Evolutionary conservation across 2,329 filamentous ascomycete species (phyloP).

Genomic region (Diplodia corticola): DNA sequence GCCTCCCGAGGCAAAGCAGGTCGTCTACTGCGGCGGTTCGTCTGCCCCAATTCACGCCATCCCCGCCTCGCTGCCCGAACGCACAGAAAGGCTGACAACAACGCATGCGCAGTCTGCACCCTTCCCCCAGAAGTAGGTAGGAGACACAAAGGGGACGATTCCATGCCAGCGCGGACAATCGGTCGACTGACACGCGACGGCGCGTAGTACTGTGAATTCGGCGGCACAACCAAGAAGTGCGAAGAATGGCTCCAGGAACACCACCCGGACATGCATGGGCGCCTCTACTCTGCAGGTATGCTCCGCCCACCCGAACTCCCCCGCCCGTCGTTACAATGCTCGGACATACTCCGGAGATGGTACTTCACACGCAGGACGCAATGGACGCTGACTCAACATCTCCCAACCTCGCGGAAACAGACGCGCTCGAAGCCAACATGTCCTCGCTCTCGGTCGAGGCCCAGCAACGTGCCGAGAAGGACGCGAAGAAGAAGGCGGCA

Average conservation of each 20-base stretch:
- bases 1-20: conserved; percentile 48
- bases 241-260: conserved; percentile 87
- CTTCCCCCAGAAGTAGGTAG: conserved; percentile 66
- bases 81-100: not conserved
- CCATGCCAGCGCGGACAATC: not conserved
- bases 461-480: conserved; percentile 92
- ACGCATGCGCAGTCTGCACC: conserved; percentile 55
- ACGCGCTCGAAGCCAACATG: conserved; percentile 77
- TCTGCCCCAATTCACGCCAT: conserved; percentile 15
- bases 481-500: conserved; percentile 93
- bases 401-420: conserved; percentile 26
- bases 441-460: conserved; percentile 85
- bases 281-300: conserved; percentile 82
- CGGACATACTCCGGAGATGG: not conserved
- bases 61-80: not conserved
- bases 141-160: conserved; percentile 26
- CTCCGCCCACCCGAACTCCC: not conserved
- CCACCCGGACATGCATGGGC: conserved; percentile 71
- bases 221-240: conserved; percentile 94
- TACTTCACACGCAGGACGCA: not conserved
- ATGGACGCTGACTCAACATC: not conserved
- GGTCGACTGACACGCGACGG: not conserved
- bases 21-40: conserved; percentile 64
- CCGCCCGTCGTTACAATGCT: not conserved
- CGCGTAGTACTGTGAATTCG: conserved; percentile 93